Conservation (phyloP, 495 filamentous ascomycete genomes). For the Aspergillus taichungensis region DNA sequence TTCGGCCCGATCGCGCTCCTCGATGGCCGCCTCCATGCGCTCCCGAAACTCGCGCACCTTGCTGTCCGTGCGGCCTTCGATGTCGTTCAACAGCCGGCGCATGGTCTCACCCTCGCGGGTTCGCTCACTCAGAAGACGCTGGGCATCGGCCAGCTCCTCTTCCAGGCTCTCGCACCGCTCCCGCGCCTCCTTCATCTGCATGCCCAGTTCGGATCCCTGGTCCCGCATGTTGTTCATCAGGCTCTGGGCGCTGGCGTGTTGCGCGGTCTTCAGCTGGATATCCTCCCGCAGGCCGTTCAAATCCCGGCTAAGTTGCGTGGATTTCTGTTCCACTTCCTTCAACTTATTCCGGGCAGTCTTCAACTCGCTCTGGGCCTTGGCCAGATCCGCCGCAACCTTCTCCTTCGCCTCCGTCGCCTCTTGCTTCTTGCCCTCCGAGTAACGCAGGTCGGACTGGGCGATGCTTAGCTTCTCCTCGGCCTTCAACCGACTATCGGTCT, state of each 20-base stretch:
- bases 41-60: constrained; percentile 83
- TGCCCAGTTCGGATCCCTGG: constrained; percentile 77
- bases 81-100: constrained; percentile 79
- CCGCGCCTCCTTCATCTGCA: constrained; percentile 86
- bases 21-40: constrained; percentile 75
- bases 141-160: constrained; percentile 84
- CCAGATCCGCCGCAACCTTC: constrained; percentile 55
- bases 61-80: constrained; percentile 69
- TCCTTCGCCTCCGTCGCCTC: constrained; percentile 66
- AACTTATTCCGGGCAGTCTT: constrained; percentile 52
- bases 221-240: constrained; percentile 87
- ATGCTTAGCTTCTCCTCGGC: constrained; percentile 68
- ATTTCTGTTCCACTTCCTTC: constrained; percentile 62
- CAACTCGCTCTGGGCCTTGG: constrained; percentile 61
- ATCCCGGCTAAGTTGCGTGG: constrained; percentile 54
- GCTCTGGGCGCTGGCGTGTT: constrained; percentile 75
- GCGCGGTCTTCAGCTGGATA: constrained; percentile 71
- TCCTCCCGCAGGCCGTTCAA: constrained; percentile 66
- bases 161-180: constrained; percentile 79
- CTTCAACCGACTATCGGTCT: constrained; percentile 59
- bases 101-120: constrained; percentile 95
- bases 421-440: constrained; percentile 66
- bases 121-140: constrained; percentile 79
- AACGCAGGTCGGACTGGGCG: constrained; percentile 64
- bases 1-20: constrained; percentile 87